phyloP scores from a whole-genome alignment of 2,329 filamentous ascomycete species.

The Aspergillus sojae region DNA sequence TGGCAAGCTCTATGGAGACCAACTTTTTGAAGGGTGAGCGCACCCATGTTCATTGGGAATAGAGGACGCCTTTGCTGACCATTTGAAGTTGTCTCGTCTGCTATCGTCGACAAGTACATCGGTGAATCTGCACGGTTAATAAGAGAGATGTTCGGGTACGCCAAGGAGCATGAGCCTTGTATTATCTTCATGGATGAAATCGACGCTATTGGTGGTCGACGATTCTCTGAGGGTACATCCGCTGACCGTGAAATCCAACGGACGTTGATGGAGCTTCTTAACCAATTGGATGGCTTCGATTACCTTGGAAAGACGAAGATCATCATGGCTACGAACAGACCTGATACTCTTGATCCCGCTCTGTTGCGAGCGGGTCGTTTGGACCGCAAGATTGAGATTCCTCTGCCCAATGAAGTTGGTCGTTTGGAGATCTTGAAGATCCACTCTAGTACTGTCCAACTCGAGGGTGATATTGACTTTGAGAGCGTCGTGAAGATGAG shows the following conservation, averaged over 20 bases:
- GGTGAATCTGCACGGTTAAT: slow-evolving; percentile 97
- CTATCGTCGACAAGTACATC: slow-evolving; percentile 99
- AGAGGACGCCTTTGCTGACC: slow-evolving; percentile 10
- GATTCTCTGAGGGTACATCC: slow-evolving; percentile 96
- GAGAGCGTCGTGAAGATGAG: slow-evolving; percentile 99
- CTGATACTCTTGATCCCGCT: slow-evolving; percentile 92
- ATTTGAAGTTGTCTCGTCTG: slow-evolving; percentile 84
- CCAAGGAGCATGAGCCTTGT: slow-evolving; percentile 98
- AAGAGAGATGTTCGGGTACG: slow-evolving; percentile 99
- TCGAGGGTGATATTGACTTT: slow-evolving; percentile 95
- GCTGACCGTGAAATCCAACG: slow-evolving; percentile 98
- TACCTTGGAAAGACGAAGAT: slow-evolving; percentile 99
- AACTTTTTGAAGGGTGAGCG: slow-evolving; percentile 91
- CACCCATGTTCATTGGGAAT: not conserved
- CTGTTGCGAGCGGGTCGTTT: slow-evolving; percentile 88
- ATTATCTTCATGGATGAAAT: slow-evolving; percentile 99
- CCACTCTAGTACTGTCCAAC: slow-evolving; percentile 80
- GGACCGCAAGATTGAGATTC: slow-evolving; percentile 97
- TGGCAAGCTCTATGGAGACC: slow-evolving; percentile 93
- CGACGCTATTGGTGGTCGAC: slow-evolving; percentile 93
- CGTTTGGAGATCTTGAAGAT: slow-evolving; percentile 98
- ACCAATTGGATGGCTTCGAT: slow-evolving; percentile 98
- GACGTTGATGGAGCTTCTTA: slow-evolving; percentile 97
- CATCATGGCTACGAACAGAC: slow-evolving; percentile 98
- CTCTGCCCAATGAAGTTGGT: slow-evolving; percentile 94